These are phyloP conservation scores for Comarum palustre DNA, from an alignment of 306 rosid genomes.

Conservation along the genomic window DNA sequence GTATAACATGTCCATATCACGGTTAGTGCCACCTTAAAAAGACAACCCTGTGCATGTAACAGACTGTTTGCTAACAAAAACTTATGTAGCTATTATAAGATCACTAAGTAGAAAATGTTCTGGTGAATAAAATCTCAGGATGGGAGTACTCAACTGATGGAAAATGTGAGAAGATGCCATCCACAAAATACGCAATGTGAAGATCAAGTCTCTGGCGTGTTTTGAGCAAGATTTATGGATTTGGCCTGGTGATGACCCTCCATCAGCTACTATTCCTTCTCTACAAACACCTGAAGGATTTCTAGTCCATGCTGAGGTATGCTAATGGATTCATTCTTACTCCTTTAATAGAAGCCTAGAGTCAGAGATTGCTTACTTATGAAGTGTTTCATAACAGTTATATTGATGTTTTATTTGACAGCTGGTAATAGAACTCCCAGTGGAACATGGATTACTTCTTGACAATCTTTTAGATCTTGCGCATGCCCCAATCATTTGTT, in stretches of 20 bases:
- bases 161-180: slow-evolving; percentile 97
- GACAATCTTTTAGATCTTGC: slow-evolving; percentile 99
- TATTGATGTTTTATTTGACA: slow-evolving; percentile 28
- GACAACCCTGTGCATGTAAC: neutral
- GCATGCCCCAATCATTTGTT: slow-evolving; percentile 92
- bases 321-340: slow-evolving; percentile 12
- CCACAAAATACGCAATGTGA: slow-evolving; percentile 61
- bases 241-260: slow-evolving; percentile 98
- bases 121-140: slow-evolving; percentile 53
- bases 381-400: slow-evolving; percentile 6
- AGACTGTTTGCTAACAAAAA: neutral
- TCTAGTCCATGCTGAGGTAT: slow-evolving; percentile 85
- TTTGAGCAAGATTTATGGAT: slow-evolving; percentile 92
- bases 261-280: slow-evolving; percentile 64
- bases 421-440: slow-evolving; percentile 88
- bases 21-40: slow-evolving; percentile 46
- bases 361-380: slow-evolving; percentile 7
- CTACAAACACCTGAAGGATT: slow-evolving; percentile 87
- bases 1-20: slow-evolving; percentile 90
- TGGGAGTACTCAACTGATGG: slow-evolving; percentile 95
- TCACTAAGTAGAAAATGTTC: slow-evolving; percentile 6
- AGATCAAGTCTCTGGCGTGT: slow-evolving; percentile 84
- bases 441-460: slow-evolving; percentile 89
- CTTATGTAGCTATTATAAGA: no score
- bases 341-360: neutral